Percentiles rank a stretch among this genome's conserved stretches.
Evolutionary conservation across 768 basidiomycete species (phyloP).

Genomic region (Boletales sp.): DNA sequence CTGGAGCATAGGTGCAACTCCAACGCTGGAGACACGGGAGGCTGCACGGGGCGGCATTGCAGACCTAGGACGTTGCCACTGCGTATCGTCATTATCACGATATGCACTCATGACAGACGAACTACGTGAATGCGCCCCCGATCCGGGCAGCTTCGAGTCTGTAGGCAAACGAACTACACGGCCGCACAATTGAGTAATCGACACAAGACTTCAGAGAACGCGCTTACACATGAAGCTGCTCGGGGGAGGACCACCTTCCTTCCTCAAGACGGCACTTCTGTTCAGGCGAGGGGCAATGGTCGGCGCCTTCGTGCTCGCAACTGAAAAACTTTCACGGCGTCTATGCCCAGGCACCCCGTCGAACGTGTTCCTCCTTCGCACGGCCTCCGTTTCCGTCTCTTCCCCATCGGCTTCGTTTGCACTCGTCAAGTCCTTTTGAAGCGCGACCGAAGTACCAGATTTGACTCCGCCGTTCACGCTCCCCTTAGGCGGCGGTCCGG

Average conservation of each 20-base stretch:
- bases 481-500: conserved; percentile 14
- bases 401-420: conserved; percentile 29
- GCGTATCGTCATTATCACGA: conserved; percentile 12
- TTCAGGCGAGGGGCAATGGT: conserved; percentile 43
- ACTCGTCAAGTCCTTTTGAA: conserved; percentile 13
- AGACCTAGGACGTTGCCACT: conserved; percentile 17
- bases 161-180: conserved; percentile 46
- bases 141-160: conserved; percentile 39
- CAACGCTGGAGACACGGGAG: conserved; percentile 36
- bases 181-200: conserved; percentile 1
- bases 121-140: conserved; percentile 36
- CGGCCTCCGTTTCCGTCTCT: conserved; percentile 23
- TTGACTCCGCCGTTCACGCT: conserved; percentile 4
- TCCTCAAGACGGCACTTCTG: conserved; percentile 41
- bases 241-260: conserved; percentile 50
- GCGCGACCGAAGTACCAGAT: conserved; percentile 5
- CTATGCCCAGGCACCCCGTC: conserved; percentile 86
- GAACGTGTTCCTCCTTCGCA: conserved; percentile 48
- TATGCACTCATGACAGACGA: conserved; percentile 37
- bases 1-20: conserved; percentile 3
- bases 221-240: conserved; percentile 72
- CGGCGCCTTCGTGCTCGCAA: conserved; percentile 50
- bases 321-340: conserved; percentile 68
- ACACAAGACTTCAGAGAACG: no score
- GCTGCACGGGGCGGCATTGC: conserved; percentile 36